Percentiles rank a stretch among this genome's conserved stretches.
Evolutionary conservation across 2,329 filamentous ascomycete species (phyloP).

Genomic region (Trichoderma simmonsii): DNA sequence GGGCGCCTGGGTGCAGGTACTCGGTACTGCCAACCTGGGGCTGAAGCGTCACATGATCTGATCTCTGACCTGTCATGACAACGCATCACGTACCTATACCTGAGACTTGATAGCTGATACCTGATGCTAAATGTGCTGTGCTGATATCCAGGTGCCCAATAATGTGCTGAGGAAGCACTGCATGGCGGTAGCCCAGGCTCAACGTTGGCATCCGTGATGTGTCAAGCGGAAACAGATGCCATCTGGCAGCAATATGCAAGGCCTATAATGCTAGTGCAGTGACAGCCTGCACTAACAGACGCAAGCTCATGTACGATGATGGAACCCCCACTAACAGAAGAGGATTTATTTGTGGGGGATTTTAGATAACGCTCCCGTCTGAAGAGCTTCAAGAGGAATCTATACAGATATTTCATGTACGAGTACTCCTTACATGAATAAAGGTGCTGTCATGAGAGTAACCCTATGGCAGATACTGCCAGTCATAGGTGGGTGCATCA

Average conservation of each 20-base stretch:
- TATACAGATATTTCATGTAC: background rate
- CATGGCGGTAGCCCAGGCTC: background rate
- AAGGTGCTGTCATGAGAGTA: too few relatives aligned
- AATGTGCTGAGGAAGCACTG: background rate
- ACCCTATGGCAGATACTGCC: too few relatives aligned
- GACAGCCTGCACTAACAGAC: background rate
- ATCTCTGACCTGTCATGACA: constrained; percentile 13
- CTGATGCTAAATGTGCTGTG: background rate
- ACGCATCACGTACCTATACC: background rate
- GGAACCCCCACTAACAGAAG: background rate
- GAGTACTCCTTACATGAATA: too few relatives aligned
- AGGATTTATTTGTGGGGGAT: background rate
- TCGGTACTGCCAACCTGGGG: background rate
- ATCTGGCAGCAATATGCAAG: constrained; percentile 11
- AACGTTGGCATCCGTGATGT: background rate
- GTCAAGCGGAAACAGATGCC: background rate
- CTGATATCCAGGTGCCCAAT: background rate
- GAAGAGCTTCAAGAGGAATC: background rate
- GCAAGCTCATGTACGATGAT: constrained; percentile 7
- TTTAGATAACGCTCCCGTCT: background rate
- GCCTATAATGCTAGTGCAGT: background rate
- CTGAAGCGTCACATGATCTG: constrained; percentile 5
- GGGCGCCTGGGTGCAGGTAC: background rate
- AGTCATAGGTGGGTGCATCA: background rate
- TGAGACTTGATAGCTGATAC: background rate